A percentile compares a stretch with the other conserved stretches of the same genome.
These are phyloP conservation scores for Saprolegnia parasitica DNA, from an alignment of 352 stramenopile genomes.

Conservation along the genomic window DNA sequence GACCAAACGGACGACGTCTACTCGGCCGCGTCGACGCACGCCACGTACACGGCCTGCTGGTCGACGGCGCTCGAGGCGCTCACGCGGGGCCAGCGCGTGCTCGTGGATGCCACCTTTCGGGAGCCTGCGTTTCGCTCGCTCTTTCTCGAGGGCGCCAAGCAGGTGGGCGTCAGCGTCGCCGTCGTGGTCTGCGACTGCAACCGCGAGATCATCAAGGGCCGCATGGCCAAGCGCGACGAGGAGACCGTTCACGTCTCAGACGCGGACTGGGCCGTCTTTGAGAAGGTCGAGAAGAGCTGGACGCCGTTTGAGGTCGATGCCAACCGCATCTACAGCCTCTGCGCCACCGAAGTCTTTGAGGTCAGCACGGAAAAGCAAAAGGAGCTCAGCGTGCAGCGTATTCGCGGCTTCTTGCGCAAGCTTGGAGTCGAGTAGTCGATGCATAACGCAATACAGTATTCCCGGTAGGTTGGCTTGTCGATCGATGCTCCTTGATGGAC, in stretches of 20 bases:
- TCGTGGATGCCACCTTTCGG: conserved; percentile 60
- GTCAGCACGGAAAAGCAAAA: conserved; percentile 71
- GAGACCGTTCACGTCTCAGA: conserved; percentile 39
- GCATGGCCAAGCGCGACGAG: conserved; percentile 55
- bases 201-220: conserved; percentile 59
- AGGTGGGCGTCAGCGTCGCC: conserved; percentile 50
- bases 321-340: conserved; percentile 29
- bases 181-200: conserved; percentile 60
- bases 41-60: conserved; percentile 64
- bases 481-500: too few species aligned
- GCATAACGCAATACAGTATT: too few species aligned
- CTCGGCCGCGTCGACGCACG: conserved; percentile 46
- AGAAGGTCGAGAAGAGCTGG: conserved; percentile 57
- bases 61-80: conserved; percentile 36
- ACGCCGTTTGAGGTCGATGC: conserved; percentile 34
- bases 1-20: conserved; percentile 37
- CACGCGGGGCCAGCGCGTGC: conserved; percentile 45
- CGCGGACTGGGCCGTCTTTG: conserved; percentile 61
- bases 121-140: conserved; percentile 40
- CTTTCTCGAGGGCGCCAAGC: conserved; percentile 41
- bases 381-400: conserved; percentile 51
- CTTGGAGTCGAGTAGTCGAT: conserved; percentile 31
- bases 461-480: too few species aligned
- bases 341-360: conserved; percentile 36
- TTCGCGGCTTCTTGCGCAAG: conserved; percentile 56